These are phyloP conservation scores for Plasmopara viticola DNA, from an alignment of 352 stramenopile species.

Conservation along the genomic window DNA sequence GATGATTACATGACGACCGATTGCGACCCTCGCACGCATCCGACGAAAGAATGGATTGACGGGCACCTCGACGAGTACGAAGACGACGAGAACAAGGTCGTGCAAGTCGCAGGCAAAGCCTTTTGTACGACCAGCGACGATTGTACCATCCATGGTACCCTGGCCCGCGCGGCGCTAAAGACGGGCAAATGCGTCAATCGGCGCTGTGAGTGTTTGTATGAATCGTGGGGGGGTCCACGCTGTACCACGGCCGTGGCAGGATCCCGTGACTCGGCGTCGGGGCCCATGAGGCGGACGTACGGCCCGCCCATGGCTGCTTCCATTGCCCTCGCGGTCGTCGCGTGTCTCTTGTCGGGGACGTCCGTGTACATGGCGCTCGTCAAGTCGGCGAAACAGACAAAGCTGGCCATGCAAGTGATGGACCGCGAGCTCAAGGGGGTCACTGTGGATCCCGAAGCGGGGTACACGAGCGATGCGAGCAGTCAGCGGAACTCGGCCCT, in stretches of 20 bases:
- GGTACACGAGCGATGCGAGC: not conserved
- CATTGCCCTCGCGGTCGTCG: conserved; percentile 24
- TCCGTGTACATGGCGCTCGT: conserved; percentile 20
- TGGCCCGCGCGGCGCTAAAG: conserved; percentile 25
- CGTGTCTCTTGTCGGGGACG: conserved; percentile 26
- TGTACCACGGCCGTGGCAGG: conserved; percentile 38
- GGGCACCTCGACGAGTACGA: conserved; percentile 7
- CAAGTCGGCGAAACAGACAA: conserved; percentile 11
- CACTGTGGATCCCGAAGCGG: not conserved
- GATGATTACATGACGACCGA: conserved; percentile 4
- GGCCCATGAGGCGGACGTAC: conserved; percentile 16
- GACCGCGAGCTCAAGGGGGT: conserved; percentile 11
- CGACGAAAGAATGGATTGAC: conserved; percentile 4
- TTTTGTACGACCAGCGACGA: conserved; percentile 42
- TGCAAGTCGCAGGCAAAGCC: conserved; percentile 37
- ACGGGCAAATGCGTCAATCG: conserved; percentile 50
- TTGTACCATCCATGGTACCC: conserved; percentile 41
- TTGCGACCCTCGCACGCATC: conserved; percentile 1
- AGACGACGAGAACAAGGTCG: conserved; percentile 51
- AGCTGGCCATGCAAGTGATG: conserved; percentile 15
- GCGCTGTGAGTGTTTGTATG: conserved; percentile 38
- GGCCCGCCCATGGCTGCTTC: conserved; percentile 32
- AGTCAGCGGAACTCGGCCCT: not conserved
- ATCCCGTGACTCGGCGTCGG: conserved; percentile 6
- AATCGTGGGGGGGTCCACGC: conserved; percentile 48